A percentile compares a stretch with the other conserved stretches of the same genome.
Evolutionary conservation across 129 eudicot genomes (phyloP).

Genomic region (Silybum marianum): DNA sequence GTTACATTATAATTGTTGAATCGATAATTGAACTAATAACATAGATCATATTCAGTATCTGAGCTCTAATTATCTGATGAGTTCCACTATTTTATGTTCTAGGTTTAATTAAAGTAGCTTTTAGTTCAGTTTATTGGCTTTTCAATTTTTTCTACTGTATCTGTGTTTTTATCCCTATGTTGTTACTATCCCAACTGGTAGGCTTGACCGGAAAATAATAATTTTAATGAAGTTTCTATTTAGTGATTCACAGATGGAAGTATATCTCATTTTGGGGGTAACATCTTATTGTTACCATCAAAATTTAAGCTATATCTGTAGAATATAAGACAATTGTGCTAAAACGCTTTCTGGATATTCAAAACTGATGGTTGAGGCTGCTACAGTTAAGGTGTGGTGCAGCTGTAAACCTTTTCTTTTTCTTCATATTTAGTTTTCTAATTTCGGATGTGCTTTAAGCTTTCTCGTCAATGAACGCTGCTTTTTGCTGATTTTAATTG

Average conservation of each 20-base stretch:
- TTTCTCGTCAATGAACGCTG: background rate
- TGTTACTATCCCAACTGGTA: background rate
- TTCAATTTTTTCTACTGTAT: background rate
- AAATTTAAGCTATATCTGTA: background rate
- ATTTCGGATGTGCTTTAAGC: background rate
- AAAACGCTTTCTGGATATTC: background rate
- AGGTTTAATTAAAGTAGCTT: background rate
- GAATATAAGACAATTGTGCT: background rate
- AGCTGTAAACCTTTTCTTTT: background rate
- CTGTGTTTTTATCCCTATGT: background rate
- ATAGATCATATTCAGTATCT: background rate
- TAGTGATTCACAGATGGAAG: background rate
- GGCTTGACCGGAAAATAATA: background rate
- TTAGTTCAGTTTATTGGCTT: background rate
- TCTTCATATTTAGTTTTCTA: background rate
- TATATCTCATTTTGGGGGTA: background rate
- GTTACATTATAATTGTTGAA: constrained; percentile 17
- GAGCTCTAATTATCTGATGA: background rate
- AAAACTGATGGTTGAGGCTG: background rate
- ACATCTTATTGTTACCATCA: background rate
- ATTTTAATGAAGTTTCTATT: background rate
- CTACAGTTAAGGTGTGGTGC: background rate
- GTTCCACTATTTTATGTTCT: background rate
- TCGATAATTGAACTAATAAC: constrained; percentile 4
- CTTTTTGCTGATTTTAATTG: background rate